Evolutionary conservation across 1,284 basidiomycete species (phyloP), one percentile per base, ranked within the genome.

Genomic region (Chiua sp.): DNA sequence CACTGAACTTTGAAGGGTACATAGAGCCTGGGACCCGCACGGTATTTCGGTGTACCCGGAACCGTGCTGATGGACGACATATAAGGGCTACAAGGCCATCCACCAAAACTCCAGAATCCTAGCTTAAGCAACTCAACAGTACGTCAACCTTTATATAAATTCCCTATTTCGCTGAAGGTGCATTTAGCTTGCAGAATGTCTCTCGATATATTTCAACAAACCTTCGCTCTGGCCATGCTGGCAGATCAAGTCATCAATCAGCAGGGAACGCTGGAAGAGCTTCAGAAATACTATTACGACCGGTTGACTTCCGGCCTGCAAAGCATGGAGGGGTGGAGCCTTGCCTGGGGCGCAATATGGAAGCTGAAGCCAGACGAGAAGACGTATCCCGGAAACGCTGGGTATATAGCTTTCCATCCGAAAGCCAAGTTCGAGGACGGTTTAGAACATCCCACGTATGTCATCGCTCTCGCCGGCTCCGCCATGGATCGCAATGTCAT

Each of bases 191-290:
- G 46, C n/a, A 32, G 53, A 47, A 66, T 68, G 64, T 22, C 65
- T n/a, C 48, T 60, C 47, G 57, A 71, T 37, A 51, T 63, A 46
- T 71, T 68, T 39, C 65, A 71, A 53, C 62, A 70, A 46, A 56
- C 61, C n/a, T 59, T 61, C 39, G 20, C 33, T 7, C 32, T 71
- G 32, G 63, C 67, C 4, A 7, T 58, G 18, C 8, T 42, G 22
- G 42, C 59, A 39, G 60, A 59, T 28, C 2, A 35, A 4, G 46
- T 61, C 53, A 53, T 53, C 23, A 8, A 15, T 28, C 0, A 3
- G 4, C 53, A 55, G 7, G 57, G 52, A 12, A 48, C 47, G 8
- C 56, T 55, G 33, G 1, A 28, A 7, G 18, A 8, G 53, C 59
- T 67, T 37, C 60, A 59, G 47, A 15, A 13, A 8, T 6, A 7